These are phyloP conservation scores for Pseudozyma sp. DNA, from an alignment of 1,284 basidiomycete genomes.

Conservation along the genomic window DNA sequence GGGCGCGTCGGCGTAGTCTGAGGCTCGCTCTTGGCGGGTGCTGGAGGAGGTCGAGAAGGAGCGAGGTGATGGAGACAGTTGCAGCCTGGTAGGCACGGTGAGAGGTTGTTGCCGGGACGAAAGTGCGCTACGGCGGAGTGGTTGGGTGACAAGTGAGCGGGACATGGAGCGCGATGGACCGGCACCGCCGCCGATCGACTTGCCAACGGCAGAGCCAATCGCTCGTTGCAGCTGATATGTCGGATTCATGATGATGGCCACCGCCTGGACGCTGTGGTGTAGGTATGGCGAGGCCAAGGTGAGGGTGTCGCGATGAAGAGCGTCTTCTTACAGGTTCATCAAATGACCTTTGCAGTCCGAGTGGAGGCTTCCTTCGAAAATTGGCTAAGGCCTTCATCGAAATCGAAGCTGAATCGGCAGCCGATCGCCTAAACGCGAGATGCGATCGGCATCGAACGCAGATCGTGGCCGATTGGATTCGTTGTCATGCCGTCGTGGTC, in stretches of 20 bases:
- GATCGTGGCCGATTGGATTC: too few species aligned
- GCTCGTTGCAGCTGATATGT: conserved; percentile 18
- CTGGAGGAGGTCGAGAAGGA: conserved; percentile 8
- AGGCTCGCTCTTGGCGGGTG: conserved; percentile 2
- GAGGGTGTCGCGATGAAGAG: too few species aligned
- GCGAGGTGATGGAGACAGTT: neutral
- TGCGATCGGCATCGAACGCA: too few species aligned
- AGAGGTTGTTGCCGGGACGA: neutral
- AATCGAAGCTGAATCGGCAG: neutral
- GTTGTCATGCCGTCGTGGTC: too few species aligned
- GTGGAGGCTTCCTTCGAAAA: conserved; percentile 22
- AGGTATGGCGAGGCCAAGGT: neutral
- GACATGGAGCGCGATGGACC: conserved; percentile 12
- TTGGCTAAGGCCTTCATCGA: conserved; percentile 14
- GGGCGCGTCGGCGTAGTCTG: conserved; percentile 29
- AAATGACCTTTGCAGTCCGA: neutral
- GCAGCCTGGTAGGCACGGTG: neutral
- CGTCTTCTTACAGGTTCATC: too few species aligned
- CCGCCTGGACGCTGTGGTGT: neutral
- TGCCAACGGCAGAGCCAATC: neutral
- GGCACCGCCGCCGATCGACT: neutral
- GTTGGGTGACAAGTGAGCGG: neutral
- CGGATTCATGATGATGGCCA: conserved; percentile 11
- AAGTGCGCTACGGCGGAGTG: neutral
- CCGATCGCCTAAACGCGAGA: too few species aligned